Evolutionary conservation across 306 rosid genomes (phyloP).

Genomic region (Fragaria nilgerrensis): DNA sequence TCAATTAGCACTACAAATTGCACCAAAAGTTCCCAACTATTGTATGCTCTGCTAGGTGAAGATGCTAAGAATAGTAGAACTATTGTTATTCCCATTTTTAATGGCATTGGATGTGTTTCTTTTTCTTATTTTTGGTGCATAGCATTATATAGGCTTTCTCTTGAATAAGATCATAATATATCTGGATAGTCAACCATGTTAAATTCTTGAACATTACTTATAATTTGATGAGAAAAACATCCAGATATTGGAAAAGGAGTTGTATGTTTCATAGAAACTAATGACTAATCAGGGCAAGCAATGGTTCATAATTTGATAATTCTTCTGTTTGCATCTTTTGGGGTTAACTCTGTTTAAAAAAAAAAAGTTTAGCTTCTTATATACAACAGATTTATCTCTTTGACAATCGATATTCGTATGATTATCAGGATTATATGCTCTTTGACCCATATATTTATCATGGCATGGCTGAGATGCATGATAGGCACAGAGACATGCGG

Average conservation of each 20-base stretch:
- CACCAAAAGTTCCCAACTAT: not conserved
- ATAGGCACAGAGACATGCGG: constrained; percentile 94
- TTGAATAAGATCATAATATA: not conserved
- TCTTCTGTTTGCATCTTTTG: constrained; percentile 21
- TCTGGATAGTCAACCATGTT: constrained; percentile 1
- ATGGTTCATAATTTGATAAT: constrained; percentile 15
- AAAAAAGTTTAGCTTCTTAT: constrained; percentile 1
- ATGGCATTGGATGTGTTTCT: not conserved
- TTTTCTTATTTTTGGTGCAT: not conserved
- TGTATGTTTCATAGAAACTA: not conserved
- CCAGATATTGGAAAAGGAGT: not conserved
- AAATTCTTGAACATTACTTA: not conserved
- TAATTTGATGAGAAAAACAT: not conserved
- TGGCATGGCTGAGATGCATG: constrained; percentile 81
- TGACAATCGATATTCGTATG: not conserved
- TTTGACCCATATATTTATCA: constrained; percentile 73
- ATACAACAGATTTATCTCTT: constrained; percentile 20
- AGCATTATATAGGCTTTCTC: not conserved
- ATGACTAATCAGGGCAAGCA: not conserved
- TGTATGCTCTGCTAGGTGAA: not conserved
- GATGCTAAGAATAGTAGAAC: not conserved
- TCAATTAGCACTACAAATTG: not conserved
- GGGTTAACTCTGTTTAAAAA: constrained; percentile 18
- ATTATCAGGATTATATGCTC: constrained; percentile 68
- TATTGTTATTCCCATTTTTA: not conserved